A percentile compares a stretch with the other conserved stretches of the same genome.
Conservation (phyloP, 768 basidiomycete species). For the Tylopilus plumbeoviolaceoides region DNA sequence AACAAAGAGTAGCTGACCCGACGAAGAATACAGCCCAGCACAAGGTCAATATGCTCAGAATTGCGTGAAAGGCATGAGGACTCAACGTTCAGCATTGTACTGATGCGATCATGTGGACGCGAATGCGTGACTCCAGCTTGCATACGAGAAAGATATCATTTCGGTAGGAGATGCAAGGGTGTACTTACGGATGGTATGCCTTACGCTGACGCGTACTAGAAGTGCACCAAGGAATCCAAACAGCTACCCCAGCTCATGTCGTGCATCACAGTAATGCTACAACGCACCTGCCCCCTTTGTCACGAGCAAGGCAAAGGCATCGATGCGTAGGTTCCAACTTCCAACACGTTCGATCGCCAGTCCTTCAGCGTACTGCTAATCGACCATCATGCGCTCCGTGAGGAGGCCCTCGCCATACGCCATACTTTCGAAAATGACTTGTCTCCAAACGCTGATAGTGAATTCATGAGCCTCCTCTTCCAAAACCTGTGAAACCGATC, state of each 20-base stretch:
- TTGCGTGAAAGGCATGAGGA: constrained; percentile 13
- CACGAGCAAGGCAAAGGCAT: constrained; percentile 26
- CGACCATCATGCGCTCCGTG: constrained; percentile 81
- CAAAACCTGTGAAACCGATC: constrained; percentile 56
- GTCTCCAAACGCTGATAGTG: constrained; percentile 79
- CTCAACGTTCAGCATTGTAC: constrained; percentile 19
- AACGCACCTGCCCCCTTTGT: constrained; percentile 58
- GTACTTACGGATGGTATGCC: constrained; percentile 50
- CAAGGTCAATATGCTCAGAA: constrained; percentile 19
- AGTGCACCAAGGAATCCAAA: constrained; percentile 16
- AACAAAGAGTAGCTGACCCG: neutral
- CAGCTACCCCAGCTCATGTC: constrained; percentile 28
- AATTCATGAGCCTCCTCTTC: constrained; percentile 88
- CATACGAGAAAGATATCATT: constrained; percentile 35
- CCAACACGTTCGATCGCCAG: constrained; percentile 13
- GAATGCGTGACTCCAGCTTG: constrained; percentile 7
- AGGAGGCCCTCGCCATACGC: constrained; percentile 86
- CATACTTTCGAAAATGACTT: constrained; percentile 93
- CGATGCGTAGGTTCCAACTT: constrained; percentile 19
- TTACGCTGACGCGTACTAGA: constrained; percentile 17
- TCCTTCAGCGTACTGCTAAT: constrained; percentile 35
- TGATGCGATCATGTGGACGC: neutral
- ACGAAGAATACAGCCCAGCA: neutral
- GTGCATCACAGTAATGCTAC: constrained; percentile 41
- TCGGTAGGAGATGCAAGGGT: constrained; percentile 42